Evolutionary conservation across 352 stramenopile genomes (phyloP), one percentile per base, ranked within the genome.

Genomic region (Phytophthora nicotianae): DNA sequence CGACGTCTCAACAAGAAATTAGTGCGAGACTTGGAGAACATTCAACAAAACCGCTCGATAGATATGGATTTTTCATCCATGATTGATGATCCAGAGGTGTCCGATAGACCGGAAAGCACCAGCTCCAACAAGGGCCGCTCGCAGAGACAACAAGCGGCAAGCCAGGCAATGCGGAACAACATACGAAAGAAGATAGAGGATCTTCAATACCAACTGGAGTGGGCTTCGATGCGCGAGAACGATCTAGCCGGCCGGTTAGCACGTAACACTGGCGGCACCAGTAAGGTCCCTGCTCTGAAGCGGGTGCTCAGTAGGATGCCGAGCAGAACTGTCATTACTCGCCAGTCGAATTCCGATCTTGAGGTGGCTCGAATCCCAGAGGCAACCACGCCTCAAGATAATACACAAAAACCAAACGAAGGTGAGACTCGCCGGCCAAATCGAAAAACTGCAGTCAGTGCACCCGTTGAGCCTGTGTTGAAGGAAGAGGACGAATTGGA

Each of bases 1-100:
- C 79, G 82, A 43, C 85, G 86, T 26, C 62, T 81, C 19, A 92
- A 90, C 65, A 92, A 90, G 54, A 84, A 83, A 29, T 63, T 94
- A 17, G 56, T 65, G 23, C 78, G 71, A 27, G 82, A 93, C 8
- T 49, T 90, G 35, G 83, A 91, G 56, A 72, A 74, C n/a, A 50
- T 65, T 23, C 48, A 68, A 14, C 48, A 68, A 14, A 82, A 23
- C 37, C 78, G 59, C 24, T 66, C 26, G 50, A 74, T 60, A 48
- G 65, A 78, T 19, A 40, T 50, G 35, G 59, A 62, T 4, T 49
- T 43, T 6, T 17, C 45, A 16, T 50, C 41, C 5, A 53, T 70
- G 41, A 10, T 38, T 11, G 50, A 67, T 20, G 54, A 66, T 43
- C 21, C 14, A 3, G 63, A 69, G 32, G 37, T 65, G 42, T 26